Conservation (phyloP, 1,139 yeast species). For the Hyphopichia pseudoburtonii region DNA sequence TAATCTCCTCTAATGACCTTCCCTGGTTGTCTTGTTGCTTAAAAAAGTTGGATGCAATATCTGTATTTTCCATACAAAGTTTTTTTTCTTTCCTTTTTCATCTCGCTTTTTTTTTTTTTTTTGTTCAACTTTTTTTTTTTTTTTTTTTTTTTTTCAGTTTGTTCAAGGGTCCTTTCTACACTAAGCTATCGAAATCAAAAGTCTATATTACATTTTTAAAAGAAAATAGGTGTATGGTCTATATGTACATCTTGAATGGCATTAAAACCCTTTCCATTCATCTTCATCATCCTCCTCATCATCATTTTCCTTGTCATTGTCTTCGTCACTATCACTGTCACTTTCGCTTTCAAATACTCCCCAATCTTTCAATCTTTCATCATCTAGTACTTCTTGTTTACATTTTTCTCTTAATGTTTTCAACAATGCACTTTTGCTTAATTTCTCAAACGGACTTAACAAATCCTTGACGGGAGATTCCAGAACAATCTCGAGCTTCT, state of each 20-base stretch:
- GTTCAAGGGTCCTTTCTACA: no score
- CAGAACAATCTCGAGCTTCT: slow-evolving; percentile 32
- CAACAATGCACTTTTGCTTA: slow-evolving; percentile 50
- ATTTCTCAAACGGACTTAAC: slow-evolving; percentile 56
- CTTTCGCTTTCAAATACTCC: slow-evolving; percentile 43
- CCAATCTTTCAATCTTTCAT: slow-evolving; percentile 67
- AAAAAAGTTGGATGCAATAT: not conserved
- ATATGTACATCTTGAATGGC: not conserved
- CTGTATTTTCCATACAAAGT: not conserved
- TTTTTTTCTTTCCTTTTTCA: not conserved
- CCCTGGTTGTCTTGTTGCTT: no score
- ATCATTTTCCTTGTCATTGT: slow-evolving; percentile 15
- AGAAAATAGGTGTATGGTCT: not conserved
- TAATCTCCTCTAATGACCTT: no score
- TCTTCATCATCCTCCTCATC: slow-evolving; percentile 20
- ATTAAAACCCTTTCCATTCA: slow-evolving; percentile 32
- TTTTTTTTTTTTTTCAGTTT: not conserved
- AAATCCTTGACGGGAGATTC: slow-evolving; percentile 56
- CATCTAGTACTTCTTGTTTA: slow-evolving; percentile 63
- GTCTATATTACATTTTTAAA: slow-evolving; percentile 6
- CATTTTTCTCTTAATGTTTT: slow-evolving; percentile 70
- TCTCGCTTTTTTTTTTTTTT: no score
- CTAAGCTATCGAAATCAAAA: no score
- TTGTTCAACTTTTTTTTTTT: no score
- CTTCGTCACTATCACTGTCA: slow-evolving; percentile 19